Base-by-base conservation (phyloP, 1,139 yeast genomes). In the Torulaspora pretoriensis region DNA sequence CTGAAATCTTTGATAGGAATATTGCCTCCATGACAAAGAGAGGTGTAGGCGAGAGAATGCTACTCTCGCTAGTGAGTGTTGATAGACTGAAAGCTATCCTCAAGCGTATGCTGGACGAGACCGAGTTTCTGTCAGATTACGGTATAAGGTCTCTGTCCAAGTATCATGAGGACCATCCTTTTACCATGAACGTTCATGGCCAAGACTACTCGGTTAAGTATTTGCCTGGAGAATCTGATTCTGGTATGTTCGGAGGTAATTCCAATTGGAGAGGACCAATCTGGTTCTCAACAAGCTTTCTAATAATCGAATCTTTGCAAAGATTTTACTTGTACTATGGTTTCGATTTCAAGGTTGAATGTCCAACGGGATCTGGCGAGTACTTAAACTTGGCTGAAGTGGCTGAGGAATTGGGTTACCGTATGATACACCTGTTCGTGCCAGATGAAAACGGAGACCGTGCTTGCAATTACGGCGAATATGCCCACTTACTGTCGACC, bases 241-340 rank as follows among this genome's bases (percentile, higher is more conserved):
- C 95, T 3, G 96, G 96, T 8, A 78, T 90, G 79, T 90, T 90
- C 74, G 97, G 97, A 46, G 97, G 97, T 54, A 90, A 90, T 64
- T 88, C 96, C 24, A 90, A 89, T 67, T 90, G 97, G 97, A 77
- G 97, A 68, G 97, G 97, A 4, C 97, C 97, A n/a, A 88, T 90
- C 60, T 90, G 97, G 97, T 88, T 90, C 73, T 96, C 97, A 19
- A 88, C 89, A 9, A 89, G 86, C 61, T 90, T 90, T 67, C 71
- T 90, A 53, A 71, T 90, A 40, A 89, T 89, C 47, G 97, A 90
- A 69, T 81, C 96, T 0, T 73, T 90, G 56, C 95, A 90, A 66
- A 75, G 96, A 59, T 89, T 88, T 65, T 89, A 83, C 67, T 72
- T 90, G 64, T 90, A 89, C 71, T 89, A 89, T 64, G 97, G 97